Base-by-base conservation (phyloP, 2,329 filamentous ascomycete species). In the Botrytis deweyae region DNA sequence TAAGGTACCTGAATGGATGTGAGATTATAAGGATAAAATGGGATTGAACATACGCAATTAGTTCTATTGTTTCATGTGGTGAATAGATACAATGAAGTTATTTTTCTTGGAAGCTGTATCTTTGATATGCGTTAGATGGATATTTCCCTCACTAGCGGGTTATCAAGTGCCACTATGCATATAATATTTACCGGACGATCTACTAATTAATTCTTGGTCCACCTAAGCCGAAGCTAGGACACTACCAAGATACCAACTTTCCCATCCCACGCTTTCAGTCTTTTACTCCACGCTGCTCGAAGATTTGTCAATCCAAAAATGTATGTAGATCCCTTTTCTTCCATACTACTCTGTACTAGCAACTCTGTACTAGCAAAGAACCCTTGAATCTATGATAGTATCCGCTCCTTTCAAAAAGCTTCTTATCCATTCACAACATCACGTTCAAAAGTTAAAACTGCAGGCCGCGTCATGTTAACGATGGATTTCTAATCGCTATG, bases 391-490 rank as follows among this genome's bases (percentile, higher is more conserved):
- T 38, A 7, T 61, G 22, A 22, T 61, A 16, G 20, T 14, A 22
- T 38, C 33, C 33, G 58, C 9, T 61, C 36, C 36, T n/a, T 36
- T 62, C 22, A 62, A 62, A n/a, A 62, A 25, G 36, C 7, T 63
- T 16, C 33, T 10, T 22, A 25, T 62, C 33, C 59, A 25, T 36
- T 25, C 59, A 36, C 18, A 62, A 38, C 59, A 62, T 25, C 59
- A 16, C 33, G 14, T 22, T 38, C 59, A 62, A 40, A 40, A 38
- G 3, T 62, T n/a, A 44, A 65, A 33, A 33, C 63, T 44, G 9
- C 18, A 65, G 63, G 36, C 63, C 63, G n/a, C 63, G 63, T 44
- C 63, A 65, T 65, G 42, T 16, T 70, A 33, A 61, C 44, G n/a
- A 42, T 46, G 67, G 12, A 70, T 61, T 42, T 40, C 46, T 55